Conservation (phyloP, 179 eudicot genomes). For the Beta lomatogona region DNA sequence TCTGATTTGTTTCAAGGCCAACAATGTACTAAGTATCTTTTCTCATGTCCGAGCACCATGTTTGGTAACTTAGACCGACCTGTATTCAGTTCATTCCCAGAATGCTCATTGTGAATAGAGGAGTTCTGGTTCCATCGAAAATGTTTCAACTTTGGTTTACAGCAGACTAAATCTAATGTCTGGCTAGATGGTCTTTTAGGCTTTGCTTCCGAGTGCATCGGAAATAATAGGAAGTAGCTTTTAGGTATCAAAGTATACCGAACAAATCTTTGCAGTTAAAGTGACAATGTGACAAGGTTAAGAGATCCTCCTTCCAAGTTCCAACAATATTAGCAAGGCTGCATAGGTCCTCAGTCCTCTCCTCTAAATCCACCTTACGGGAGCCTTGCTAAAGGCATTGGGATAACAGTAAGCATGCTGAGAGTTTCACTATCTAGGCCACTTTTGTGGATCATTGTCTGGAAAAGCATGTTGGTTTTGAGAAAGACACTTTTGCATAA, state of each 20-base stretch:
- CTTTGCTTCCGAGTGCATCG: not conserved
- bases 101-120: not conserved
- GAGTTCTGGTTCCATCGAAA: not conserved
- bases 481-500: not conserved
- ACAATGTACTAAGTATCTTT: no score
- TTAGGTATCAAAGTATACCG: no score
- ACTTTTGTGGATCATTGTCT: not conserved
- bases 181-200: not conserved
- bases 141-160: not conserved
- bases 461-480: not conserved
- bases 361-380: not conserved
- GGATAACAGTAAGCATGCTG: not conserved
- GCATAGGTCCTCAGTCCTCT: not conserved
- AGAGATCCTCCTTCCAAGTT: not conserved
- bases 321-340: not conserved
- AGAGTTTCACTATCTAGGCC: not conserved
- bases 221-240: not conserved
- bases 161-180: not conserved
- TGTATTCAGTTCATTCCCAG: not conserved
- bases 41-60: not conserved
- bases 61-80: not conserved
- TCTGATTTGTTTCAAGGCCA: no score
- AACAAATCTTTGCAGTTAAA: not conserved
- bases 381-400: not conserved
- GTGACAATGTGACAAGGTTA: not conserved